phyloP scores from a whole-genome alignment of 2,329 filamentous ascomycete species.

The Ophiostoma novo-ulmi region DNA sequence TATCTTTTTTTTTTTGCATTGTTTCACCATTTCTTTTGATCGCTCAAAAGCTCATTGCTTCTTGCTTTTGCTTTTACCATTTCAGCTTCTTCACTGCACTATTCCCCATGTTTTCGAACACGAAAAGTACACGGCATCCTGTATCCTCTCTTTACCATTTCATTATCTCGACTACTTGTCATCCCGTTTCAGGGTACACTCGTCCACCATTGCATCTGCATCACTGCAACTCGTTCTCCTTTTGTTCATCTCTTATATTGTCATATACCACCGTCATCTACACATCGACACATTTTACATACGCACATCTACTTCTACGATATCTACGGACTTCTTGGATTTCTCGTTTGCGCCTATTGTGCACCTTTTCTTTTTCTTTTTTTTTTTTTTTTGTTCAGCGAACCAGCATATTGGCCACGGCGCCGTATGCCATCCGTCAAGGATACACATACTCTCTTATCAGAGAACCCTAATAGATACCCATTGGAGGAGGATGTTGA shows the following conservation, averaged over 20 bases:
- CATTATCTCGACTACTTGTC: background rate
- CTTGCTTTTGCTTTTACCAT: background rate
- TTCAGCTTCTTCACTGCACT: background rate
- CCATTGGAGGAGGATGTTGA: slow-evolving; percentile 12
- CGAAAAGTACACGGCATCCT: background rate
- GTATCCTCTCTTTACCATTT: background rate
- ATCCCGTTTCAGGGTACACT: background rate
- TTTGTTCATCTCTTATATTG: background rate
- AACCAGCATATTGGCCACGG: background rate
- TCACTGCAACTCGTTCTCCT: background rate
- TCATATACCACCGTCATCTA: background rate
- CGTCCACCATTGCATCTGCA: background rate
- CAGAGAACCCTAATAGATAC: slow-evolving; percentile 16
- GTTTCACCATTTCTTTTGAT: background rate
- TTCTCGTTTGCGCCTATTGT: background rate
- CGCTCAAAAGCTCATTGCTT: slow-evolving; percentile 2
- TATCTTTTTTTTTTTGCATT: background rate
- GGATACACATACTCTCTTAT: background rate
- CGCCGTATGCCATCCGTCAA: slow-evolving; percentile 4
- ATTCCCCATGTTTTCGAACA: background rate
- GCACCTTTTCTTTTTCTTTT: background rate
- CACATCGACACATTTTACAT: background rate
- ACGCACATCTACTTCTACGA: background rate
- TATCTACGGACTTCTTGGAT: background rate
- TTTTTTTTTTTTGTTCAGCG: background rate